Conservation (phyloP, 2,329 filamentous ascomycete genomes). For the Sordariomycetes sp. region DNA sequence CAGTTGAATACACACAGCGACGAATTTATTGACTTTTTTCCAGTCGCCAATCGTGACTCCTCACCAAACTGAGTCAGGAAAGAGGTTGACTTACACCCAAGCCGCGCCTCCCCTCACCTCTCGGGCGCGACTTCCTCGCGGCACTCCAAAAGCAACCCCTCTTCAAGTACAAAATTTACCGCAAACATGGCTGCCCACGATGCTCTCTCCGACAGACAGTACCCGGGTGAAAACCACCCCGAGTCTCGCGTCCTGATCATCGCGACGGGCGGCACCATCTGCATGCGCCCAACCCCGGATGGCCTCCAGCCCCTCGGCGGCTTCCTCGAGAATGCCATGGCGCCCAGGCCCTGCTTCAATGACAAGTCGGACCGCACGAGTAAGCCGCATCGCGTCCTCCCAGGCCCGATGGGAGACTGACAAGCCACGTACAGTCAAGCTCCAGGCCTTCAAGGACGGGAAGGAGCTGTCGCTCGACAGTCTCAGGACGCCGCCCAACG, state of each 20-base stretch:
- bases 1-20: background rate
- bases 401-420: background rate
- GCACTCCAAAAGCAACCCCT: no score
- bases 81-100: background rate
- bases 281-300: conserved; percentile 72
- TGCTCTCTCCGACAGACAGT: conserved; percentile 3
- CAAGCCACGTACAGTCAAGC: conserved; percentile 20
- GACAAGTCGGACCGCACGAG: conserved; percentile 32
- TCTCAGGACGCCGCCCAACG: conserved; percentile 66
- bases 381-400: conserved; percentile 4
- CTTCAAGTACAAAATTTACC: background rate
- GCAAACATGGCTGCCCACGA: background rate
- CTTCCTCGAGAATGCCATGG: conserved; percentile 73
- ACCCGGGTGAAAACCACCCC: conserved; percentile 19
- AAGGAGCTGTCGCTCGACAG: conserved; percentile 43
- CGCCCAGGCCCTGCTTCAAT: conserved; percentile 74
- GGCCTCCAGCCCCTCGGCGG: conserved; percentile 70
- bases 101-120: background rate
- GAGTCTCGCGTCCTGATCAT: conserved; percentile 80
- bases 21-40: background rate
- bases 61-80: background rate
- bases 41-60: background rate
- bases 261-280: conserved; percentile 83
- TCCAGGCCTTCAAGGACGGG: conserved; percentile 38
- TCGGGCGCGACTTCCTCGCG: background rate